Evolutionary conservation across 1,139 yeast species (phyloP).

Genomic region (Yamadazyma spencermartinsiae): DNA sequence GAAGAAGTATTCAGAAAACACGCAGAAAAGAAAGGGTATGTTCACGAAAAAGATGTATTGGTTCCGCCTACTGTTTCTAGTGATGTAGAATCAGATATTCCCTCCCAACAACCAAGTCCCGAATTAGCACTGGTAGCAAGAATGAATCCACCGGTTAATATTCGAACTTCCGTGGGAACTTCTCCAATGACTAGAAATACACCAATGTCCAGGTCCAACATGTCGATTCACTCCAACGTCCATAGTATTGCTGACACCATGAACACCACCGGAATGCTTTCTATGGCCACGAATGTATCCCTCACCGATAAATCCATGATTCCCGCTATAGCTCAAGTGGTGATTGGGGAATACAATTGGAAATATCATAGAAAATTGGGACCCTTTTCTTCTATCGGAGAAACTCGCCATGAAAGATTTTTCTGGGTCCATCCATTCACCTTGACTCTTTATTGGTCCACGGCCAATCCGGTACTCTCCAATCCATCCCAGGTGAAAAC

Average conservation of each 20-base stretch:
- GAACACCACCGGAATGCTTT: slow-evolving; percentile 36
- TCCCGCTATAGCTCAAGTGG: slow-evolving; percentile 87
- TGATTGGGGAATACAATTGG: slow-evolving; percentile 87
- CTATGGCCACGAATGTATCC: slow-evolving; percentile 72
- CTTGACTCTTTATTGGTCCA: slow-evolving; percentile 87
- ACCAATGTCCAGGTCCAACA: slow-evolving; percentile 30
- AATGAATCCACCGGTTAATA: slow-evolving; percentile 18
- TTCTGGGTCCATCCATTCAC: slow-evolving; percentile 98
- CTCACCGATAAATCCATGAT: slow-evolving; percentile 73
- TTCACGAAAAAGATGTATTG: slow-evolving; percentile 24
- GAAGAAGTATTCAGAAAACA: slow-evolving; percentile 47
- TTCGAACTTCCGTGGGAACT: slow-evolving; percentile 7
- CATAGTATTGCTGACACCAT: slow-evolving; percentile 28
- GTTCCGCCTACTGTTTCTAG: slow-evolving; percentile 17
- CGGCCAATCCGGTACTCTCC: slow-evolving; percentile 73
- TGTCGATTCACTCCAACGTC: slow-evolving; percentile 31
- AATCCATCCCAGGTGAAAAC: slow-evolving; percentile 67
- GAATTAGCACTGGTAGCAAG: slow-evolving; percentile 18
- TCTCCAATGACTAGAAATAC: slow-evolving; percentile 13
- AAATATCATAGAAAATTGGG: slow-evolving; percentile 83
- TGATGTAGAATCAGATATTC: slow-evolving; percentile 12
- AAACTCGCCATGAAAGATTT: slow-evolving; percentile 83
- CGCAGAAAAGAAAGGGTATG: slow-evolving; percentile 52
- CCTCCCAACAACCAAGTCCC: slow-evolving; percentile 12
- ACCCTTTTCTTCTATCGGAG: slow-evolving; percentile 72